Conservation (phyloP, 768 basidiomycete species). For the Boletus tylopilopsis region DNA sequence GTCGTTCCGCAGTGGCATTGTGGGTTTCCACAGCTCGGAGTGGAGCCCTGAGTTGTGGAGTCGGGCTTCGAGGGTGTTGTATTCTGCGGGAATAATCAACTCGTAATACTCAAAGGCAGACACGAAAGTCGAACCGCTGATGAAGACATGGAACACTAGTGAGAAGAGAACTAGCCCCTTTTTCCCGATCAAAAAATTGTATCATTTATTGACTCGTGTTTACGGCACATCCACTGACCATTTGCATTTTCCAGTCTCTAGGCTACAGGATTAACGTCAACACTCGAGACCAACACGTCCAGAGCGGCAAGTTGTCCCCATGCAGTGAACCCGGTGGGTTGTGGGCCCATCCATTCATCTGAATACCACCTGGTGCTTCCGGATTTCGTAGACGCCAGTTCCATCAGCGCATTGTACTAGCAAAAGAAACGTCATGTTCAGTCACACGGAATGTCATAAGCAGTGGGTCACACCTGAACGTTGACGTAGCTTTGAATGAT, state of each 20-base stretch:
- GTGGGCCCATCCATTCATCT: no score
- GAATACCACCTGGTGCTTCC: no score
- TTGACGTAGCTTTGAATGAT: no score
- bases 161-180: no score
- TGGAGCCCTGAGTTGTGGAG: background rate
- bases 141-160: conserved; percentile 18
- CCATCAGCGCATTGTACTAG: no score
- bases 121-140: background rate
- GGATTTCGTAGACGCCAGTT: no score
- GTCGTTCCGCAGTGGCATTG: conserved; percentile 13
- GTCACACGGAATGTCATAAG: no score
- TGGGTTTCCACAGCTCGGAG: conserved; percentile 18
- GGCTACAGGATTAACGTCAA: background rate
- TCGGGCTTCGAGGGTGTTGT: conserved; percentile 1
- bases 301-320: conserved; percentile 22
- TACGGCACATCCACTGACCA: background rate
- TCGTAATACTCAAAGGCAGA: background rate
- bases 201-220: background rate
- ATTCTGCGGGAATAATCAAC: background rate
- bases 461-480: no score
- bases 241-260: no score
- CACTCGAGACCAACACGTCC: conserved; percentile 11
- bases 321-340: conserved; percentile 29
- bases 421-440: no score
- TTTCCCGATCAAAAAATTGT: no score